Percentiles rank a stretch among this genome's conserved stretches.
Evolutionary conservation across 129 eudicot species (phyloP).

Genomic region (Escallonia rubra): DNA sequence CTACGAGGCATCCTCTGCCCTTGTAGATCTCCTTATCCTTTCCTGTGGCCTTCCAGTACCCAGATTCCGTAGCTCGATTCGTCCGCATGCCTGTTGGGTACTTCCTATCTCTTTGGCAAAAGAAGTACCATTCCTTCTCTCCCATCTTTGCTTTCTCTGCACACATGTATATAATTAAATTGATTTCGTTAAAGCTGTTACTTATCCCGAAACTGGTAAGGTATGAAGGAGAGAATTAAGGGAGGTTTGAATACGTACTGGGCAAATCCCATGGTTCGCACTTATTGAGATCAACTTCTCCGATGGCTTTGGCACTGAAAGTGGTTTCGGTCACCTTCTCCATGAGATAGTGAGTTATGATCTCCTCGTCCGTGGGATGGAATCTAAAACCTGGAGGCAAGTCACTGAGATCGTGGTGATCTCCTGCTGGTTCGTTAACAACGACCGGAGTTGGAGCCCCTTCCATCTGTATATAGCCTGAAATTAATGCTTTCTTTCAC

Average conservation of each 20-base stretch:
- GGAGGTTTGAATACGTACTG: slow-evolving; percentile 27
- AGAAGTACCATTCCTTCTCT: slow-evolving; percentile 76
- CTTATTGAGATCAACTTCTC: slow-evolving; percentile 73
- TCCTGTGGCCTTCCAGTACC: slow-evolving; percentile 94
- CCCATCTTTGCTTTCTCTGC: slow-evolving; percentile 93
- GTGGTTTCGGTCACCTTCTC: slow-evolving; percentile 34
- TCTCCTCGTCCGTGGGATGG: slow-evolving; percentile 84
- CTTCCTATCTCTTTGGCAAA: slow-evolving; percentile 71
- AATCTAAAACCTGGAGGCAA: slow-evolving; percentile 79
- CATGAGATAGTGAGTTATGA: slow-evolving; percentile 58
- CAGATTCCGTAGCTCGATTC: slow-evolving; percentile 77
- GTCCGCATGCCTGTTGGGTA: slow-evolving; percentile 94
- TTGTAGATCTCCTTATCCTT: slow-evolving; percentile 74
- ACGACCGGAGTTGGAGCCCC: not conserved
- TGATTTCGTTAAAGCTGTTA: not conserved
- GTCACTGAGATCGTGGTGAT: slow-evolving; percentile 17
- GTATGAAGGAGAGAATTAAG: not conserved
- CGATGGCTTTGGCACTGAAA: slow-evolving; percentile 51
- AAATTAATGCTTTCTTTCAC: not conserved
- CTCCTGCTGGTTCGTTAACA: slow-evolving; percentile 9
- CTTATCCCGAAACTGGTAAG: not conserved
- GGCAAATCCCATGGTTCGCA: slow-evolving; percentile 89
- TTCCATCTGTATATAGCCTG: slow-evolving; percentile 2
- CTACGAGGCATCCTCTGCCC: slow-evolving; percentile 47
- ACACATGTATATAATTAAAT: not conserved